These are phyloP conservation scores for Talaromyces sp. DNA, from an alignment of 2,329 filamentous ascomycete genomes.

Conservation along the genomic window DNA sequence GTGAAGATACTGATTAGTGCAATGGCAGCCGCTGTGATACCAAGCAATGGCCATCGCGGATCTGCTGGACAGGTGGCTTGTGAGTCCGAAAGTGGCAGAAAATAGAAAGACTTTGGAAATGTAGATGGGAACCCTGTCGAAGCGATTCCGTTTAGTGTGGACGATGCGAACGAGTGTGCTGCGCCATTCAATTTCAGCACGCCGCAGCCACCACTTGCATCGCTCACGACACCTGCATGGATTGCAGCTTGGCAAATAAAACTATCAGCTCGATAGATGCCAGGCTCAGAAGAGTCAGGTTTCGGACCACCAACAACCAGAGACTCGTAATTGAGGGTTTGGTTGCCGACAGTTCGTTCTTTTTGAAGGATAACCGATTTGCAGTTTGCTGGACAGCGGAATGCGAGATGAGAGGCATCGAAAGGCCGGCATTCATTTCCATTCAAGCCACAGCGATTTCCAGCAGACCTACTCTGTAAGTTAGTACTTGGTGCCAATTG, in stretches of 20 bases:
- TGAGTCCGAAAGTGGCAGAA: conserved; percentile 54
- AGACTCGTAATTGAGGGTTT: conserved; percentile 48
- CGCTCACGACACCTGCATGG: conserved; percentile 71
- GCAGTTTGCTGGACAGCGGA: conserved; percentile 55
- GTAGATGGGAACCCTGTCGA: conserved; percentile 79
- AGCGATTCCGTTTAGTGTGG: conserved; percentile 65
- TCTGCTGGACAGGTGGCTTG: conserved; percentile 65
- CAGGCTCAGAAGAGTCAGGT: conserved; percentile 33
- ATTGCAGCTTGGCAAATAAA: conserved; percentile 82
- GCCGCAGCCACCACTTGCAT: conserved; percentile 71
- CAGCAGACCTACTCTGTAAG: conserved; percentile 29
- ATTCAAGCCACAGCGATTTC: conserved; percentile 49
- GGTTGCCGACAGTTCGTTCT: conserved; percentile 48
- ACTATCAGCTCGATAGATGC: conserved; percentile 80
- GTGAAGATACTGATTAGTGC: conserved; percentile 75
- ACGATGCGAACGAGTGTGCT: conserved; percentile 57
- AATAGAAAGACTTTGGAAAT: conserved; percentile 82
- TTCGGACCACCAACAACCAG: conserved; percentile 50
- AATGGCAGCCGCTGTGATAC: conserved; percentile 74
- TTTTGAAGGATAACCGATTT: conserved; percentile 43
- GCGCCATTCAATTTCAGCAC: conserved; percentile 70
- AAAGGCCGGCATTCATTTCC: conserved; percentile 54
- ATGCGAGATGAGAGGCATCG: conserved; percentile 47
- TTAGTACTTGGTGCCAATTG: neutral
- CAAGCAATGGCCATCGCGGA: conserved; percentile 76